Conservation (phyloP, 2,329 filamentous ascomycete genomes). For the Aspergillaceae sp. region DNA sequence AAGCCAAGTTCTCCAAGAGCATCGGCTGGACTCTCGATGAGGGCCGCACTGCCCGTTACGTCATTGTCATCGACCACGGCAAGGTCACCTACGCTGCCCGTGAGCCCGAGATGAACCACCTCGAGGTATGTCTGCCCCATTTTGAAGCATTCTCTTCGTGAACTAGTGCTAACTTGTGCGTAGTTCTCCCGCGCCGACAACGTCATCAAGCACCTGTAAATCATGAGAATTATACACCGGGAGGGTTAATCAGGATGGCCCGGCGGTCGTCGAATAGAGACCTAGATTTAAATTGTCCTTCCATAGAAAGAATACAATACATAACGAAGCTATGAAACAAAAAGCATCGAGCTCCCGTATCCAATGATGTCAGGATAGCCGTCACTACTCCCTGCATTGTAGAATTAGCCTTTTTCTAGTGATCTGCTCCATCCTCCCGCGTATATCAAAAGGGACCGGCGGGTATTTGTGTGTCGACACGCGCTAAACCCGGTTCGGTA, state of each 20-base stretch:
- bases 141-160: slow-evolving; percentile 9
- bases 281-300: slow-evolving; percentile 9
- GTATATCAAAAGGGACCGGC: background rate
- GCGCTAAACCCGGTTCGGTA: no score
- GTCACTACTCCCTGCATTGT: background rate
- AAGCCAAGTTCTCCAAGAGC: slow-evolving; percentile 64
- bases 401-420: background rate
- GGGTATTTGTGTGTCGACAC: background rate
- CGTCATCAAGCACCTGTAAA: slow-evolving; percentile 33
- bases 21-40: slow-evolving; percentile 66
- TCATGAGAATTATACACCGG: slow-evolving; percentile 3
- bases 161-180: slow-evolving; percentile 3
- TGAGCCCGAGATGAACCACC: slow-evolving; percentile 45
- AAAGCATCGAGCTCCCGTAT: background rate
- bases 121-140: slow-evolving; percentile 28
- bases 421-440: no score
- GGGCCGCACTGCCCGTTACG: slow-evolving; percentile 69
- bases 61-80: slow-evolving; percentile 72
- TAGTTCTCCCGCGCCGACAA: slow-evolving; percentile 33
- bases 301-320: slow-evolving; percentile 14
- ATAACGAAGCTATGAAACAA: slow-evolving; percentile 17
- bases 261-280: slow-evolving; percentile 7
- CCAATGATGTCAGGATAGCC: background rate
- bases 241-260: slow-evolving; percentile 11
- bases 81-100: slow-evolving; percentile 73